Base-by-base conservation (phyloP, 2,329 filamentous ascomycete genomes). In the Periconia sp. region DNA sequence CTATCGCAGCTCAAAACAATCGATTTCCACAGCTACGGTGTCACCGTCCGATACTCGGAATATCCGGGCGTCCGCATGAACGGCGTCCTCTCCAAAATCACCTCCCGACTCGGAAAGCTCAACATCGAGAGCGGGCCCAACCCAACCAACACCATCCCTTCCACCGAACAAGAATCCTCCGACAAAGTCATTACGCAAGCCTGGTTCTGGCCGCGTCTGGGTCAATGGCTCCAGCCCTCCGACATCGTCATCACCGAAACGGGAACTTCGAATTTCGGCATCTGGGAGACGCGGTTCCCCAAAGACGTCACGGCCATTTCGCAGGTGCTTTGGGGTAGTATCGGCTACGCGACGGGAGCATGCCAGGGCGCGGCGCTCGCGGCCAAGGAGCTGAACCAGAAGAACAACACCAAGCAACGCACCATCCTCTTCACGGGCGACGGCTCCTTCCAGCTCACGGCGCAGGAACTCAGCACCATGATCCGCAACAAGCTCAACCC, bases 391-490 rank as follows among this genome's bases (percentile, higher is more conserved):
- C 74, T 76, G 37, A 79, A 45, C 33, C 11, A 72, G 74, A 33
- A 79, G 23, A 27, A 27, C 23, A 27, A 27, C 23, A 27, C 23
- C 23, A 27, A 27, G 23, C 23, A 84, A 47, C 78, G 92, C 55
- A 91, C 89, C 0, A 87, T 97, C 44, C 79, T 96, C 37, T 92
- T 95, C 67, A 90, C 92, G n/a, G 92, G 92, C 20, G 92, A 96
- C 65, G 92, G 92, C 27, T 91, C 87, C 53, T 87, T 95, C 74
- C 91, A 96, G 71, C 80, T 96, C 53, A 95, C 91, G 0, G 87
- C 84, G 0, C 91, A 96, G 71, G 91, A 94, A 74, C 70, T 96
- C 58, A 89, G 86, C 72, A 94, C 91, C 11, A 93, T 96, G 82
- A 84, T 96, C 59, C 83, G 87, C 30, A 86, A 90, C 55, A 80